Base-by-base conservation (phyloP, 148 eudicot genomes). In the Silene conica region DNA sequence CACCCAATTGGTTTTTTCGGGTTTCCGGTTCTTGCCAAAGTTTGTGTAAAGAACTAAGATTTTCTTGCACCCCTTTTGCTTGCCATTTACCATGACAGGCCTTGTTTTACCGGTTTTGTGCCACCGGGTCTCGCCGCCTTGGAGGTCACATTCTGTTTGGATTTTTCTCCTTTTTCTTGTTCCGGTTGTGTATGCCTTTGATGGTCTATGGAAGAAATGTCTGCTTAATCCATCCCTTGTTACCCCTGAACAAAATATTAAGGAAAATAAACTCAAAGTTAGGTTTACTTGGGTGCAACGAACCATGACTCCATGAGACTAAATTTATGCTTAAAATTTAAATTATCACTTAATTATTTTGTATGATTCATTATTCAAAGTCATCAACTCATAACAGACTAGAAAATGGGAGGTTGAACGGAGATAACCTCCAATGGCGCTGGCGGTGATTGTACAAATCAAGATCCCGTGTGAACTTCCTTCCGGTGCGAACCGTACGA, bases 101-200 rank as follows among this genome's bases (percentile, higher is more conserved):
- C 98, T 73, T 3, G 98, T 95, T 66, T 95, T 95, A 8, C 99
- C 99, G 4, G 97, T 92, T 74, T 92, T 95, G 81, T 95, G 99
- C 99, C 99, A 95, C 77, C 99, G 82, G 4, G 97, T 94, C 73
- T 94, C 98, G 0, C 98, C 98, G 11, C 97, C 94, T 83, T 90
- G 97, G 41, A 92, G 74, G 74, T 95, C 99, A 19, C 92, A 89
- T 83, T 92, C 99, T 25, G 96, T 89, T 70, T 95, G 98, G 67
- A 95, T 95, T 82, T 95, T 95, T 41, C 99, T 79, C 26, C 99
- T 74, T 73, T 95, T 95, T 72, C 99, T 76, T 66, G 97, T 95
- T 1, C 98, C 99, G 3, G 99, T 95, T 22, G 99, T 95, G 88
- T 95, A 95, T 18, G 99, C 99, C 77, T 95, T 95, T 0, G 97